Base-by-base conservation (phyloP, 129 eudicot genomes). In the Scalesia atractyloides region DNA sequence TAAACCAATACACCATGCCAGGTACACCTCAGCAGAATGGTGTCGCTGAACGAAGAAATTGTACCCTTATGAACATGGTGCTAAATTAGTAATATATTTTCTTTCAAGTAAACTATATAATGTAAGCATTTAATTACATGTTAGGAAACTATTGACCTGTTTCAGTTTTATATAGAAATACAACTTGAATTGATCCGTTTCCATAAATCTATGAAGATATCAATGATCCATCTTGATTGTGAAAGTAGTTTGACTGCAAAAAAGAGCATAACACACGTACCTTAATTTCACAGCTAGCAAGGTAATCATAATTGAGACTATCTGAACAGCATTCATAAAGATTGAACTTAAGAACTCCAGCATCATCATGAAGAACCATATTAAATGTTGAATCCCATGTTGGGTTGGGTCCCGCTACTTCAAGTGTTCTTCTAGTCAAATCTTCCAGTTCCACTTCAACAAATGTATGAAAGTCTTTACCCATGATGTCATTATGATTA, bases 361-460 rank as follows among this genome's bases (percentile, higher is more conserved):
- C 81, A 83, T 88, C 85, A 51, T 94, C 99, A 56, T 94, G 99
- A 36, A 94, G 81, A 81, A 86, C 62, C 89, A 94, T 89, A 81
- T 90, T 90, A 75, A 87, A 91, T 18, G 85, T 86, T 47, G 97
- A 82, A 82, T 88, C 86, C 99, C 99, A 94, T 48, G 44, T 78
- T 51, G 99, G 99, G 78, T 61, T 74, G 18, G 97, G 72, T 62
- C 99, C 97, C 15, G 75, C 61, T 52, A 74, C 84, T 41, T 79
- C 81, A 3, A 76, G 80, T 48, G 99, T 94, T 70, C 82, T 88
- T 73, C 99, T 80, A 9, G 97, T 88, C 54, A 94, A 68, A 17
- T 90, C 97, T 76, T 82, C 99, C 6, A 90, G 87, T 80, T 90
- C 99, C 16, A 94, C 92, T 83, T 94, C 99, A 16, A 94, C 88